Evolutionary conservation across 192 early-diverging fungal genomes (phyloP).

Genomic region (Chytriomyces sp.): DNA sequence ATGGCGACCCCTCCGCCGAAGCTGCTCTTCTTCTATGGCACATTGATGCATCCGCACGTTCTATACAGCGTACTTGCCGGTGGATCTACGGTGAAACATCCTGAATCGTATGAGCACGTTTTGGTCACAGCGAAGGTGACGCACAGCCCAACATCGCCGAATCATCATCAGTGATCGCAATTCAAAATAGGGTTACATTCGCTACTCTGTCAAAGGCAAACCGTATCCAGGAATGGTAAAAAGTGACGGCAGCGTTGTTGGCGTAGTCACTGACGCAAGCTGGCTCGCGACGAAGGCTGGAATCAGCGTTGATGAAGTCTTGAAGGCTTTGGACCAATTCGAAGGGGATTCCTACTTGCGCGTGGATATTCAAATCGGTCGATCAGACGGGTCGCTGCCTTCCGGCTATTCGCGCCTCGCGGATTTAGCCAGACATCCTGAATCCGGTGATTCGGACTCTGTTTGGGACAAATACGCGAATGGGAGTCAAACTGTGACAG

Average conservation of each 20-base stretch:
- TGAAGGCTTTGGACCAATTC: conserved; percentile 17
- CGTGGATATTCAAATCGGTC: not conserved
- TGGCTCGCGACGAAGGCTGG: not conserved
- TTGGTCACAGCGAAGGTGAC: not conserved
- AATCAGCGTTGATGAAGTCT: not conserved
- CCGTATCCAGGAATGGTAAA: conserved; percentile 21
- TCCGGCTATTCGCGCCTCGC: not conserved
- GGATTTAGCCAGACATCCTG: not conserved
- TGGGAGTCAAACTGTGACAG: not conserved
- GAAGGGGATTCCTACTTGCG: conserved; percentile 26
- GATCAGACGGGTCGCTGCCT: too few relatives aligned
- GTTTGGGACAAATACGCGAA: not conserved
- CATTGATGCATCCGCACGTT: conserved; percentile 28
- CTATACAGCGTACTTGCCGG: not conserved
- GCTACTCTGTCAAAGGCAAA: not conserved
- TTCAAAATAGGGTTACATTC: not conserved
- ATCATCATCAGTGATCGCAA: not conserved
- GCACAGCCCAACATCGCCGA: not conserved
- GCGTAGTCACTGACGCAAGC: not conserved
- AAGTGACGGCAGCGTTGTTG: not conserved
- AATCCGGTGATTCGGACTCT: not conserved
- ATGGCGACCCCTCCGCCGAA: not conserved
- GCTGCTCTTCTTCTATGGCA: conserved; percentile 24
- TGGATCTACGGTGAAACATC: not conserved
- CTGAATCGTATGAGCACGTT: not conserved